Base-by-base conservation (phyloP, 1,139 yeast genomes). In the Pichia sp. region DNA sequence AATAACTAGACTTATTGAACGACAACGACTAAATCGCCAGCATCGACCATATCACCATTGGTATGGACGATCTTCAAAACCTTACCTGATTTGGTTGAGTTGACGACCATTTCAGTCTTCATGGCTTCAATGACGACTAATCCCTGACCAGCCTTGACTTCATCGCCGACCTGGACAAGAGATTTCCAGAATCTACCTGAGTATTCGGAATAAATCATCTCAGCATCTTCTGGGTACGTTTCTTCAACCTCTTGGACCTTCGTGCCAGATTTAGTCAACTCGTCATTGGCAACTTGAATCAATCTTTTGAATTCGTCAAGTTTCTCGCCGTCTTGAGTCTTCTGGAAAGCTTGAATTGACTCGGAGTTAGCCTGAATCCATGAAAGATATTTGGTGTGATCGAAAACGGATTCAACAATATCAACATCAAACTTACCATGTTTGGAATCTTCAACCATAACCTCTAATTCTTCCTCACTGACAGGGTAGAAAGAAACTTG, bases 171-270 rank as follows among this genome's bases (percentile, higher is more conserved):
- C 37, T 69, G 64, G 23, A 82, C 94, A 49, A 87, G 66, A 3
- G 93, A 75, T 62, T 91, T 91, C 98, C 97, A 91, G 74, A 91
- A 87, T 50, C 97, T 71, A 39, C 97, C 98, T 11, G 95, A 83
- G 55, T 78, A 91, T 58, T 91, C 96, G 15, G 96, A 88, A 58
- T 87, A 87, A 22, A 88, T 86, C 65, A 82, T 59, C 53, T 77
- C 84, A 6, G 94, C 91, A 53, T 70, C 72, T 33, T 86, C 94
- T 32, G 81, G 74, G 52, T 72, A 84, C 18, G 63, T 64, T 40
- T 72, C 81, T 27, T 64, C 71, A 27, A 65, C 68, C 27, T 57
- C 52, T 34, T 65, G 66, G 20, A 35, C 18, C 5, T 63, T 52
- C 7, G 67, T 70, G 12, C 69, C 66, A 14, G 59, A 53, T 33